Base-by-base conservation (phyloP, 164 flowering plant genomes). In the Amborella trichopoda region DNA sequence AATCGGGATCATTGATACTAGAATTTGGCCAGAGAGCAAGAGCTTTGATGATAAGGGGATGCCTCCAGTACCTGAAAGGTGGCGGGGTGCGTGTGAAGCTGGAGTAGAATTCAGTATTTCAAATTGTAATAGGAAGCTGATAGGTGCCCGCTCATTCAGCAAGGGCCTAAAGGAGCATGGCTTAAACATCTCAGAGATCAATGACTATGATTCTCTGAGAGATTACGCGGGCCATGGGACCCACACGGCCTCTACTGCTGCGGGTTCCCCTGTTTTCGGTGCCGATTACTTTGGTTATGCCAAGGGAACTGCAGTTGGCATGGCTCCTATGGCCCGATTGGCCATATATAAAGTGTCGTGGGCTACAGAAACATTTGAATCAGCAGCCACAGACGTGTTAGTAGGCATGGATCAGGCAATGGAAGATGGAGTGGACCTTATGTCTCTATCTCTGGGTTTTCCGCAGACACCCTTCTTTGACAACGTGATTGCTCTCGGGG, bases 51-150 rank as follows among this genome's bases (percentile, higher is more conserved):
- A n/a, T n/a, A n/a, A n/a, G n/a, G 69, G 58, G 0, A 55, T 74
- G 10, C 46, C 64, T 4, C 57, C 73, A 0, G 64, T 66, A 1
- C 75, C 83, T 11, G 22, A 48, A 2, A 20, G 26, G 3, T 77
- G 80, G 77, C 62, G 55, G 40, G 80, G 83, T 9, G 11, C 6
- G 1, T 73, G 80, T 40, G 72, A 69, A 44, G 42, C 57, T 17
- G 48, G 48, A 3, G 5, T 43, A 0, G 41, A 40, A 2, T 55
- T 55, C 41, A 41, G 33, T 1, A 12, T 32, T 10, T 47, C 52
- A 3, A 23, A 41, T 11, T 48, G 53, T 10, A 40, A 48, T 10
- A 17, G 6, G 14, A 48, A 48, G n/a, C n/a, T n/a, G n/a, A n/a
- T n/a, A n/a, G n/a, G n/a, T n/a, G n/a, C n/a, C n/a, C n/a, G n/a